phyloP scores from a whole-genome alignment of 2,329 filamentous ascomycete genomes.

The Sporothrix variecibatus region DNA sequence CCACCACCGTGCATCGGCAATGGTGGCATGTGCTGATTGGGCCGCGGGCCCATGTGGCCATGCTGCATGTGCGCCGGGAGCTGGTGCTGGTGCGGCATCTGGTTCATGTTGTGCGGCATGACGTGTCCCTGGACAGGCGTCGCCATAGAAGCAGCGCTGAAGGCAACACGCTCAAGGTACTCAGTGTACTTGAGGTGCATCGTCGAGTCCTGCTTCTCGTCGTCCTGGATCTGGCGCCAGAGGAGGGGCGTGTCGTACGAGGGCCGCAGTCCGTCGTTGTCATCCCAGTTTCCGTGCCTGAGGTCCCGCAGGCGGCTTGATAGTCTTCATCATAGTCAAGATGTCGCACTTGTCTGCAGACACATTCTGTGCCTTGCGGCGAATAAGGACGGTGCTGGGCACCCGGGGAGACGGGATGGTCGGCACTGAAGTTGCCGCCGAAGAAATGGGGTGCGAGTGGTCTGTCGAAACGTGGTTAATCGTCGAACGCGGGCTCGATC shows the following conservation, averaged over 20 bases:
- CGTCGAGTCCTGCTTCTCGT: constrained; percentile 69
- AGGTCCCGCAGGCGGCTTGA: constrained; percentile 51
- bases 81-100: constrained; percentile 80
- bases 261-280: constrained; percentile 80
- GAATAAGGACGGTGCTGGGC: constrained; percentile 47
- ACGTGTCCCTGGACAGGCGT: constrained; percentile 58
- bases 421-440: constrained; percentile 4
- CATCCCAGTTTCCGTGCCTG: constrained; percentile 62
- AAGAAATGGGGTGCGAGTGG: constrained; percentile 30
- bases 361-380: constrained; percentile 71
- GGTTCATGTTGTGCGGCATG: constrained; percentile 67
- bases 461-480: constrained; percentile 48
- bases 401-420: constrained; percentile 23
- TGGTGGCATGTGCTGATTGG: constrained; percentile 73
- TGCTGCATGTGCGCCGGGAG: constrained; percentile 76
- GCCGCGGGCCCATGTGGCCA: constrained; percentile 65
- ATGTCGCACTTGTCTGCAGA: constrained; percentile 69
- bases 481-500: constrained; percentile 70
- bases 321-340: constrained; percentile 55
- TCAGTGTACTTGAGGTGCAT: constrained; percentile 71
- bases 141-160: constrained; percentile 54
- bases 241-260: constrained; percentile 83
- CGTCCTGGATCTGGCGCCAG: constrained; percentile 75
- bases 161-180: constrained; percentile 70
- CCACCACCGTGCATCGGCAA: constrained; percentile 72